A percentile compares a stretch with the other conserved stretches of the same genome.
Evolutionary conservation across 768 basidiomycete species (phyloP).

Genomic region (Naematelia aurantialba): DNA sequence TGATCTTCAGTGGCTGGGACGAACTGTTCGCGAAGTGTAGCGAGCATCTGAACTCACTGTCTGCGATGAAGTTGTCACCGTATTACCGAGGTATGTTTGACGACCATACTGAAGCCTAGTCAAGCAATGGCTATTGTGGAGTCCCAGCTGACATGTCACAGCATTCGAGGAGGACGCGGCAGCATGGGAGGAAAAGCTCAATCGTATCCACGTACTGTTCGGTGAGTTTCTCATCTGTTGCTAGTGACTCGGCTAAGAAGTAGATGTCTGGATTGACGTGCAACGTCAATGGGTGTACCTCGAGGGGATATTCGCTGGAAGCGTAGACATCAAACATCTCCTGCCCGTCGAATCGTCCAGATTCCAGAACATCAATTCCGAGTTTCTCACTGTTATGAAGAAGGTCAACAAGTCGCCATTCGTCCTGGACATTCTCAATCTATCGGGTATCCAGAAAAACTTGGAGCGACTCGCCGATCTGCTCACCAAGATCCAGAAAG

Average conservation of each 20-base stretch:
- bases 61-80: slow-evolving; percentile 95
- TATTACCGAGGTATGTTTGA: slow-evolving; percentile 79
- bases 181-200: slow-evolving; percentile 95
- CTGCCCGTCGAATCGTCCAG: slow-evolving; percentile 96
- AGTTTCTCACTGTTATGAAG: slow-evolving; percentile 98
- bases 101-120: neutral
- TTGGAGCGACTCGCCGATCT: slow-evolving; percentile 93
- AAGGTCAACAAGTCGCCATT: slow-evolving; percentile 99
- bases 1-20: slow-evolving; percentile 75
- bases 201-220: slow-evolving; percentile 92
- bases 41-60: slow-evolving; percentile 91
- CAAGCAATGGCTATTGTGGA: neutral
- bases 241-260: slow-evolving; percentile 13
- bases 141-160: too few relatives aligned
- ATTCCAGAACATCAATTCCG: slow-evolving; percentile 96
- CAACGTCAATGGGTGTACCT: slow-evolving; percentile 99
- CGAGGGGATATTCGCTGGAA: slow-evolving; percentile 99
- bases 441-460: slow-evolving; percentile 92
- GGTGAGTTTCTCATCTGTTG: slow-evolving; percentile 56
- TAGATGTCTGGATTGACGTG: slow-evolving; percentile 94
- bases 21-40: slow-evolving; percentile 95
- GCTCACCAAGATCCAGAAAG: slow-evolving; percentile 97
- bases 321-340: slow-evolving; percentile 98
- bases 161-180: slow-evolving; percentile 58
- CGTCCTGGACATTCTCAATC: slow-evolving; percentile 93